Percentiles rank a stretch among this genome's conserved stretches.
Evolutionary conservation across 345 rosid genomes (phyloP).

Genomic region (Dipteronia sinensis): DNA sequence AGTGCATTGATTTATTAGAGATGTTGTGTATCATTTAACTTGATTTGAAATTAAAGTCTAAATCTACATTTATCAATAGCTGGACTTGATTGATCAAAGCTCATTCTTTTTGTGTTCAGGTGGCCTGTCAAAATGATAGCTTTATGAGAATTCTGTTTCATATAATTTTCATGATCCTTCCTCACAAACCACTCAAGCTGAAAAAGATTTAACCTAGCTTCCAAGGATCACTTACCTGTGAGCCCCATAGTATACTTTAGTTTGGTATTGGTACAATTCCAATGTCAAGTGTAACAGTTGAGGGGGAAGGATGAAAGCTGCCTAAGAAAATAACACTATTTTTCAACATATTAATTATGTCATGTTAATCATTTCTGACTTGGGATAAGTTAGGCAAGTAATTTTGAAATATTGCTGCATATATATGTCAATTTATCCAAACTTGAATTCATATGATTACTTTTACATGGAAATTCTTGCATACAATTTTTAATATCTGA

Average conservation of each 20-base stretch:
- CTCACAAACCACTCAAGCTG: neutral
- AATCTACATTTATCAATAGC: neutral
- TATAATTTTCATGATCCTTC: neutral
- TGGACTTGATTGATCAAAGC: constrained; percentile 16
- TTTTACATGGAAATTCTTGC: neutral
- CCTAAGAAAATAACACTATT: neutral
- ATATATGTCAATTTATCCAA: neutral
- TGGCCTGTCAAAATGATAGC: neutral
- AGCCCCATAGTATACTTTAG: neutral
- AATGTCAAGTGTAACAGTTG: neutral
- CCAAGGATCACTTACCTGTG: neutral
- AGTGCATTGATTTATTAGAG: neutral
- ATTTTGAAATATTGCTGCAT: neutral
- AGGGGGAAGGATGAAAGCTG: neutral
- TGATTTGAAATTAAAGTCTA: neutral
- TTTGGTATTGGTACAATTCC: neutral
- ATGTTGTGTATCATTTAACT: constrained; percentile 7
- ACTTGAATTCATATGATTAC: neutral
- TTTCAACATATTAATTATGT: neutral
- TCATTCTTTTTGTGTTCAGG: constrained; percentile 9
- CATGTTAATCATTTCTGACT: neutral
- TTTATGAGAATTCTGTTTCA: neutral
- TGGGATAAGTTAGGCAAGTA: neutral
- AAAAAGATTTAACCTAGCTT: neutral
- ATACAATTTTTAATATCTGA: neutral